Evolutionary conservation across 139 green algal genomes (phyloP).

Genomic region (Coccomyxa sp.): DNA sequence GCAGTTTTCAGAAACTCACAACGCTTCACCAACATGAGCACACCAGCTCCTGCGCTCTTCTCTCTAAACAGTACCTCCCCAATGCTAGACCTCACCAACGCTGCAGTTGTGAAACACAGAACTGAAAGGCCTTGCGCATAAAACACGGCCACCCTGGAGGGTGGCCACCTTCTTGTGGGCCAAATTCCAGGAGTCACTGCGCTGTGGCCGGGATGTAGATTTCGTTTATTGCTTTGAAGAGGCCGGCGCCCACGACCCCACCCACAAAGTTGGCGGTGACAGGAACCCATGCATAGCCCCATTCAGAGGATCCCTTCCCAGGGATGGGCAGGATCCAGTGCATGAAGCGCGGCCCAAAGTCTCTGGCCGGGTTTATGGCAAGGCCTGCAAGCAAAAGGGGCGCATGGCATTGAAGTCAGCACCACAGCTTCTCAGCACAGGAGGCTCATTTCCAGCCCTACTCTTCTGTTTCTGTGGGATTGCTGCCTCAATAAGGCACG

Average conservation of each 20-base stretch:
- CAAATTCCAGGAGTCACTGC: too few species aligned
- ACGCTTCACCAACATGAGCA: too few species aligned
- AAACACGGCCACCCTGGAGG: too few species aligned
- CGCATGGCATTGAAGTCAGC: not conserved
- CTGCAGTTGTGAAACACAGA: too few species aligned
- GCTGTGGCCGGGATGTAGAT: not conserved
- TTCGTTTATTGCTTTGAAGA: not conserved
- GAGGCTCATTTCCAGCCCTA: not conserved
- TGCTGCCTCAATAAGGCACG: not conserved
- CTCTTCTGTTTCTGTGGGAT: not conserved
- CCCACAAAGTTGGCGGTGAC: not conserved
- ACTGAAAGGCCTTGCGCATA: too few species aligned
- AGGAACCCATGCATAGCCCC: constrained; percentile 27
- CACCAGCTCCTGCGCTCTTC: too few species aligned
- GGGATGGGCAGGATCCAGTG: constrained; percentile 55
- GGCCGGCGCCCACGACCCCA: not conserved
- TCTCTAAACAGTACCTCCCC: too few species aligned
- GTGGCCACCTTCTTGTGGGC: too few species aligned
- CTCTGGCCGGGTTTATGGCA: constrained; percentile 49
- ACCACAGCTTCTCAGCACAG: not conserved
- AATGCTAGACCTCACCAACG: too few species aligned
- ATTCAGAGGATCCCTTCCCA: constrained; percentile 43
- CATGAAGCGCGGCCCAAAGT: constrained; percentile 48
- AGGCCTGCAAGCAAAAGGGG: constrained; percentile 2
- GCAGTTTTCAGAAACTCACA: too few species aligned